Conservation (phyloP, 2,329 filamentous ascomycete genomes). For the Shiraia sp. region DNA sequence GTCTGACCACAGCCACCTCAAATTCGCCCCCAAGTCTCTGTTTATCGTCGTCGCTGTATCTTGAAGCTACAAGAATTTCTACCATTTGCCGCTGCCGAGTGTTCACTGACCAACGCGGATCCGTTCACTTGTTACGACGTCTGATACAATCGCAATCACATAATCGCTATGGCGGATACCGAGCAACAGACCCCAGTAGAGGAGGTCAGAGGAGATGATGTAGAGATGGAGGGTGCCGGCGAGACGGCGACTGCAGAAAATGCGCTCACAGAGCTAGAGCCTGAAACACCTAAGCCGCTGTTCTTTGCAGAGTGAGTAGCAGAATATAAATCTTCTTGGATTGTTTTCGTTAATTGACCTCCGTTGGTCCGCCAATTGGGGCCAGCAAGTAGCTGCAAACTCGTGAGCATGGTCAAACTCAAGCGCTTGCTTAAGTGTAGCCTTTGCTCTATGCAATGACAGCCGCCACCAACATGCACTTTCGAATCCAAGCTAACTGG, state of each 20-base stretch:
- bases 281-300: constrained; percentile 44
- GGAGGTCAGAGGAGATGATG: constrained; percentile 45
- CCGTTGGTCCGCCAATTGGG: not conserved
- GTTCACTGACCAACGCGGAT: too few species aligned
- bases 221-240: constrained; percentile 52
- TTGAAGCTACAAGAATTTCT: too few species aligned
- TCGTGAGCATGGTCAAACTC: too few species aligned
- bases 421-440: not conserved
- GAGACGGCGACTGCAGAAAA: constrained; percentile 31
- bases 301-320: constrained; percentile 52
- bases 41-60: too few species aligned
- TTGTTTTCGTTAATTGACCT: not conserved
- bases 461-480: not conserved
- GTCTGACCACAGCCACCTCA: too few species aligned
- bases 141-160: constrained; percentile 1
- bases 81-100: too few species aligned
- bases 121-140: too few species aligned
- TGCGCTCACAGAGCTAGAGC: constrained; percentile 50
- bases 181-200: constrained; percentile 36
- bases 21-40: too few species aligned
- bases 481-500: constrained; percentile 10
- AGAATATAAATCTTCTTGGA: not conserved
- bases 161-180: constrained; percentile 33
- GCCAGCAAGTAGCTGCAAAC: too few species aligned
- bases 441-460: not conserved